Percentiles rank a stretch among this genome's conserved stretches.
Conservation (phyloP, 768 basidiomycete genomes). For the Trametes villosa region DNA sequence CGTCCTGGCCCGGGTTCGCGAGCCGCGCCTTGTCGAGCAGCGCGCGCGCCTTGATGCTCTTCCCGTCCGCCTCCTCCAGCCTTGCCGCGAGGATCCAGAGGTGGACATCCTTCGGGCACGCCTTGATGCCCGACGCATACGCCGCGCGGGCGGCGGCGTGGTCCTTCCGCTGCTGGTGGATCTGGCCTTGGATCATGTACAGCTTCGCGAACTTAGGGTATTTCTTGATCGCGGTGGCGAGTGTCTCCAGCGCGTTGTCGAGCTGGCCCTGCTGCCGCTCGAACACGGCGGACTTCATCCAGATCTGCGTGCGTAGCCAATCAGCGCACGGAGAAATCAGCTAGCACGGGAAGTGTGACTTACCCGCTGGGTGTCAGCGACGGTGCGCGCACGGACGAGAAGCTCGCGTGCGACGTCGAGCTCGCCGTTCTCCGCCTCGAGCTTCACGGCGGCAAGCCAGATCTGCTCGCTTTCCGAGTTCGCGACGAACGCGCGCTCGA, state of each 20-base stretch:
- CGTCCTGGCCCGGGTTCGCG: conserved; percentile 82
- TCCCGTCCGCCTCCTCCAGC: conserved; percentile 88
- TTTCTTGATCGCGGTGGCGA: conserved; percentile 74
- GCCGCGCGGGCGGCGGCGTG: conserved; percentile 73
- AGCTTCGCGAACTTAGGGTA: conserved; percentile 92
- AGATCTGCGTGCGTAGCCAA: conserved; percentile 63
- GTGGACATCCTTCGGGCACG: conserved; percentile 81
- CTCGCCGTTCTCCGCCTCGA: conserved; percentile 96
- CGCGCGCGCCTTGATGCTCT: conserved; percentile 90
- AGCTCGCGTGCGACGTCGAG: conserved; percentile 84
- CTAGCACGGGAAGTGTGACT: conserved; percentile 30
- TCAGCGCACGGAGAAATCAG: not conserved
- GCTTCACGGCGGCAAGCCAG: conserved; percentile 96
- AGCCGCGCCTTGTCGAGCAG: conserved; percentile 89
- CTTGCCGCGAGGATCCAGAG: conserved; percentile 90
- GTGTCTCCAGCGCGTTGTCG: conserved; percentile 72
- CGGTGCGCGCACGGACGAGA: conserved; percentile 84
- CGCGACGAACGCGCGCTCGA: conserved; percentile 88
- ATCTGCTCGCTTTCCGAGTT: conserved; percentile 98
- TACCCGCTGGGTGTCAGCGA: conserved; percentile 91
- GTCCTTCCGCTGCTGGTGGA: conserved; percentile 68
- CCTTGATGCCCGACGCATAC: conserved; percentile 83
- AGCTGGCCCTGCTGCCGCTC: conserved; percentile 87
- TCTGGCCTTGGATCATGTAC: conserved; percentile 98
- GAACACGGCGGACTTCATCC: conserved; percentile 98